Conservation (phyloP, 352 stramenopile species). For the Phytophthora idaei region DNA sequence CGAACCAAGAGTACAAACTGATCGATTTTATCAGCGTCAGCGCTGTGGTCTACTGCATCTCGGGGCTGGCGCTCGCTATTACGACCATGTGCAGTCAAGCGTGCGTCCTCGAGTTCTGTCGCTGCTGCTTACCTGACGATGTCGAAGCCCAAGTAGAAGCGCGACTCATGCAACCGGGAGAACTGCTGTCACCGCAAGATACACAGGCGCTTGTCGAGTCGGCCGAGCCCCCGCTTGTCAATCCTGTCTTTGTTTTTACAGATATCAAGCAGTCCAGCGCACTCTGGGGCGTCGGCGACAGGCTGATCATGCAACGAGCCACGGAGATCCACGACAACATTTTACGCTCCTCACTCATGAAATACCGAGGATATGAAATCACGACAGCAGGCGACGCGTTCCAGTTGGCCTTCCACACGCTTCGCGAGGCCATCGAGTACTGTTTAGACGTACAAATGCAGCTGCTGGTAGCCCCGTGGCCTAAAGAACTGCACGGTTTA, state of each 20-base stretch:
- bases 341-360: conserved; percentile 45
- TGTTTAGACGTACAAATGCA: conserved; percentile 63
- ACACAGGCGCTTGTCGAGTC: conserved; percentile 35
- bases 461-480: conserved; percentile 50
- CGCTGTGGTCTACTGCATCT: conserved; percentile 41
- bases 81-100: conserved; percentile 57
- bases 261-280: conserved; percentile 70
- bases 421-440: conserved; percentile 61
- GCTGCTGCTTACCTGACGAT: conserved; percentile 50
- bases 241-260: conserved; percentile 70
- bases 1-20: conserved; percentile 27
- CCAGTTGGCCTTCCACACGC: conserved; percentile 62
- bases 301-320: conserved; percentile 52
- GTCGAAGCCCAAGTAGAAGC: conserved; percentile 50
- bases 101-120: conserved; percentile 44
- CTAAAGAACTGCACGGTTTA: conserved; percentile 48
- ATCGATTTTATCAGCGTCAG: conserved; percentile 49
- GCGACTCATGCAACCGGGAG: conserved; percentile 40
- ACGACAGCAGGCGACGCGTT: conserved; percentile 63
- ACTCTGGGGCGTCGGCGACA: conserved; percentile 48
- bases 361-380: conserved; percentile 67
- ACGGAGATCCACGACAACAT: conserved; percentile 66
- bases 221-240: conserved; percentile 42
- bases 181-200: conserved; percentile 39
- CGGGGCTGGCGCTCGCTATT: conserved; percentile 43